Conservation (phyloP, 495 filamentous ascomycete genomes). For the Poronia punctata region DNA sequence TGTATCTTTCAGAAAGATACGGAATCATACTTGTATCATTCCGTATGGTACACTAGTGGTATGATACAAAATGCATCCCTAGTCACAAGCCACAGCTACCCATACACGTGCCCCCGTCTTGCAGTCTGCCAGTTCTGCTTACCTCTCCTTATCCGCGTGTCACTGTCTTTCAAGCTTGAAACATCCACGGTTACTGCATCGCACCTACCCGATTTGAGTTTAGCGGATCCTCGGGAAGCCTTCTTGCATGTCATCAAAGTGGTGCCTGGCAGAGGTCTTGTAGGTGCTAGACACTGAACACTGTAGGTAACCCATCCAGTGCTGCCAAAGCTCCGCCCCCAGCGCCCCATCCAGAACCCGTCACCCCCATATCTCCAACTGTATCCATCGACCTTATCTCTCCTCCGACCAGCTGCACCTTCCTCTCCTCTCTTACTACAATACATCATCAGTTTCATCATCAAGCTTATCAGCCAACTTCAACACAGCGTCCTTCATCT, state of each 20-base stretch:
- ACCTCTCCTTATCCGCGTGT: too few species aligned
- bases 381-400: slow-evolving; percentile 3
- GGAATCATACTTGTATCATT: too few species aligned
- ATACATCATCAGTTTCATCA: neutral
- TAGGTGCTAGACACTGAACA: too few species aligned
- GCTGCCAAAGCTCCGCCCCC: slow-evolving; percentile 7
- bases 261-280: slow-evolving; percentile 2
- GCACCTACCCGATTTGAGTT: slow-evolving; percentile 8
- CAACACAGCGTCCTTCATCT: neutral
- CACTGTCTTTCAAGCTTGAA: slow-evolving; percentile 4
- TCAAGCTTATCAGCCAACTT: neutral
- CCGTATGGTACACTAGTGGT: too few species aligned
- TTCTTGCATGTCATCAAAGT: slow-evolving; percentile 1
- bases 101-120: slow-evolving; percentile 2
- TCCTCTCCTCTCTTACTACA: neutral
- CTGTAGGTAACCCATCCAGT: too few species aligned
- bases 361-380: neutral
- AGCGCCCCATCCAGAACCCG: neutral
- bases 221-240: neutral
- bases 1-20: too few species aligned
- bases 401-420: slow-evolving; percentile 6
- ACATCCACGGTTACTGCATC: slow-evolving; percentile 1
- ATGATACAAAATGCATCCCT: too few species aligned
- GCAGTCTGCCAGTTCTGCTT: too few species aligned
- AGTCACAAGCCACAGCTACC: slow-evolving; percentile 7